Conservation (phyloP, 148 eudicot species). For the Spergularia bocconei region DNA sequence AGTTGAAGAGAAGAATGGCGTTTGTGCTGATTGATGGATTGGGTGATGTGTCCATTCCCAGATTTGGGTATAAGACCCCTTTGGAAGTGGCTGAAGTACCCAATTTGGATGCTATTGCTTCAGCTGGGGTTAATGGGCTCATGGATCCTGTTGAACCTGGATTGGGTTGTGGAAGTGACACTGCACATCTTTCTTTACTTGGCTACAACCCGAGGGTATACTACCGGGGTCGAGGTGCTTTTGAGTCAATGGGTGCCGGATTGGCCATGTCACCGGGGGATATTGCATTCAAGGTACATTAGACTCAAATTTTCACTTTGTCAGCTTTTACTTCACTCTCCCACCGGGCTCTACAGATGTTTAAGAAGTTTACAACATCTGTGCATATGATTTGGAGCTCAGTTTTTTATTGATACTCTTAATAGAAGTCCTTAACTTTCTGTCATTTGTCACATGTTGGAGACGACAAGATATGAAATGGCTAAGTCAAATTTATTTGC, state of each 20-base stretch:
- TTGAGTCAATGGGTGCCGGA: conserved; percentile 99
- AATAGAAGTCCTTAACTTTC: not conserved
- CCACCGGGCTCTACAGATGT: too few species aligned
- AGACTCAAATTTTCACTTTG: not conserved
- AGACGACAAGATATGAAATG: not conserved
- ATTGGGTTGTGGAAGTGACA: conserved; percentile 95
- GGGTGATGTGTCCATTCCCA: conserved; percentile 91
- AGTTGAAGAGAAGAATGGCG: conserved; percentile 75
- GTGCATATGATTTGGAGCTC: not conserved
- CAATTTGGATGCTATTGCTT: conserved; percentile 81
- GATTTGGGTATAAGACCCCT: conserved; percentile 73
- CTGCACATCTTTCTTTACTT: conserved; percentile 91
- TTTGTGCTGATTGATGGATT: conserved; percentile 85
- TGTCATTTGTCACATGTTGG: not conserved
- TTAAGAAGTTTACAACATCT: too few species aligned
- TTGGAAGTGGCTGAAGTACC: conserved; percentile 65
- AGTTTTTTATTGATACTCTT: not conserved
- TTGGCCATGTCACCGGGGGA: conserved; percentile 98
- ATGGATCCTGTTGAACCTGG: conserved; percentile 99
- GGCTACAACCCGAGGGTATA: conserved; percentile 95
- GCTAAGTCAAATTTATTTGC: not conserved
- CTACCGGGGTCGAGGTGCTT: conserved; percentile 97
- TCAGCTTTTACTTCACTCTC: not conserved
- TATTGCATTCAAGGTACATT: conserved; percentile 83
- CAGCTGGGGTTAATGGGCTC: conserved; percentile 92